Evolutionary conservation across 2,329 filamentous ascomycete species (phyloP).

Genomic region (Sporothrix schenckii): DNA sequence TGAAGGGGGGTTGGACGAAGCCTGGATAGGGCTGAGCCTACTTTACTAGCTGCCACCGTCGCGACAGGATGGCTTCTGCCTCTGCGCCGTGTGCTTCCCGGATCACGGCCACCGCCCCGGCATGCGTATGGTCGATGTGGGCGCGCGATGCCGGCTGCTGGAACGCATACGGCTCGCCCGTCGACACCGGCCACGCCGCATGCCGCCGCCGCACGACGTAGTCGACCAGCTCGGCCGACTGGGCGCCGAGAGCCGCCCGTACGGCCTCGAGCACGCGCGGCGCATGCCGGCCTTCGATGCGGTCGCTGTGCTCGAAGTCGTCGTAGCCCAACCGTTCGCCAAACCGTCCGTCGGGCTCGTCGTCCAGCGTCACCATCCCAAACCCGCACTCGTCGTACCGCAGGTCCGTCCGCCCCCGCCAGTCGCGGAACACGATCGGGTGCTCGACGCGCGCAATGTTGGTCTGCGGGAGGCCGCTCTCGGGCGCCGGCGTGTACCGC

Average conservation of each 20-base stretch:
- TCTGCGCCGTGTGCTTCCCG: conserved; percentile 51
- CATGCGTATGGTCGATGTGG: conserved; percentile 41
- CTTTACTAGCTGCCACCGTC: conserved; percentile 34
- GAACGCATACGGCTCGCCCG: conserved; percentile 32
- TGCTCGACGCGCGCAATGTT: conserved; percentile 35
- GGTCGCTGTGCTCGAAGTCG: conserved; percentile 24
- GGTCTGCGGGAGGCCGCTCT: conserved; percentile 33
- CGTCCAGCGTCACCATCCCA: conserved; percentile 20
- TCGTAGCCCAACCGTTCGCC: conserved; percentile 17
- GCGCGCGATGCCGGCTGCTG: conserved; percentile 35
- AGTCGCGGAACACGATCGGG: conserved; percentile 26
- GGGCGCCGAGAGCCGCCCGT: conserved; percentile 27
- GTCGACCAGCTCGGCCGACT: conserved; percentile 36
- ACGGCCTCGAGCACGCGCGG: conserved; percentile 32
- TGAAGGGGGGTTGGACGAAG: too few relatives aligned
- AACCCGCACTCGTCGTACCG: conserved; percentile 33
- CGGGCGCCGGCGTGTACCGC: conserved; percentile 33
- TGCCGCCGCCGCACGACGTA: conserved; percentile 36
- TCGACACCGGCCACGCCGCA: conserved; percentile 34
- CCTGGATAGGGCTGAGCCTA: neutral
- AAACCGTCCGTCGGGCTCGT: too few relatives aligned
- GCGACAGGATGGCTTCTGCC: conserved; percentile 10
- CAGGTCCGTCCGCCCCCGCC: conserved; percentile 29
- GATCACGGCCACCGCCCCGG: conserved; percentile 55
- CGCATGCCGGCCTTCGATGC: conserved; percentile 31